A percentile compares a stretch with the other conserved stretches of the same genome.
Evolutionary conservation across 331 rosid genomes (phyloP).

Genomic region (Malus hybrid): DNA sequence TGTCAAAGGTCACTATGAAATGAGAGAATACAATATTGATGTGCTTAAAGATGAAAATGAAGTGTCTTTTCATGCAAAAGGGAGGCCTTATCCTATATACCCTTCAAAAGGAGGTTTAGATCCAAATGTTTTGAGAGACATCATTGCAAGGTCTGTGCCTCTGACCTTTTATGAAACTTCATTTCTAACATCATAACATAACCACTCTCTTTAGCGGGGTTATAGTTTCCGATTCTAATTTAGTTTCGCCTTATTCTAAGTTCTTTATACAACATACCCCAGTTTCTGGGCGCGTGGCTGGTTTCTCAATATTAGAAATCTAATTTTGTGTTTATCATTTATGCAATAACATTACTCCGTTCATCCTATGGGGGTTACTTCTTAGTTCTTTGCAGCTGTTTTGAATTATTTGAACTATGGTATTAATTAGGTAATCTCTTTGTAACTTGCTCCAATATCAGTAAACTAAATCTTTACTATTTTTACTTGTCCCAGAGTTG

Average conservation of each 20-base stretch:
- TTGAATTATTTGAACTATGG: not conserved
- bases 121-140: conserved; percentile 61
- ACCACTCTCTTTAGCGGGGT: not conserved
- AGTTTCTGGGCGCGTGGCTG: not conserved
- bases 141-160: conserved; percentile 64
- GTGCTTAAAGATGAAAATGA: conserved; percentile 69
- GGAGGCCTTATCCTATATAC: conserved; percentile 90
- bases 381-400: not conserved
- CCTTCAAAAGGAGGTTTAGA: conserved; percentile 77
- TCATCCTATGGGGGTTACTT: not conserved
- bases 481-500: conserved; percentile 47
- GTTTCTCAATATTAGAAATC: not conserved
- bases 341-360: not conserved
- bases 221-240: not conserved
- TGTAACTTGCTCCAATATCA: not conserved
- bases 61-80: conserved; percentile 43
- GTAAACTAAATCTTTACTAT: not conserved
- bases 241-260: not conserved
- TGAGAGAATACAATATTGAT: conserved; percentile 83
- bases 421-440: not conserved
- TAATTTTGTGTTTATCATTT: not conserved
- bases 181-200: not conserved
- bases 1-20: conserved; percentile 66
- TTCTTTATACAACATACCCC: not conserved
- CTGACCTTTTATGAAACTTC: not conserved